Evolutionary conservation across 2,329 filamentous ascomycete genomes (phyloP), one percentile per base, ranked within the genome.

Genomic region (Nannizziopsis arthrosporioides): DNA sequence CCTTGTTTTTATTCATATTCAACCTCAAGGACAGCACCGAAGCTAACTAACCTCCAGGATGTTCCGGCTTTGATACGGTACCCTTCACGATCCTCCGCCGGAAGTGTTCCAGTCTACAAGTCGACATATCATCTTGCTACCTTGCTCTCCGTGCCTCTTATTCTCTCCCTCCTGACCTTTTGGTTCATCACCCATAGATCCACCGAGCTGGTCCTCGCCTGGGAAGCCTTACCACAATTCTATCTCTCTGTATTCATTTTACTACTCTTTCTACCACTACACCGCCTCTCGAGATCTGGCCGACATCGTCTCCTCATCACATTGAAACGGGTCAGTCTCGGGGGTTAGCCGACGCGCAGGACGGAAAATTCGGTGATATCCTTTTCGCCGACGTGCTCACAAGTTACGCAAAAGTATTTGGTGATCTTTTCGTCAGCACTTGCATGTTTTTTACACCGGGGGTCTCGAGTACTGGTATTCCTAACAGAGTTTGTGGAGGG

Each of bases 311-410:
- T 94, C 38, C 76, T 93, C 41, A 68, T 77, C 9, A 90, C 81
- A 0, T 70, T 96, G 39, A 80, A 80, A 52, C 82, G 92, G 49
- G 80, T 96, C 52, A 79, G 78, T 57, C 70, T 95, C 38, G 92
- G 92, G 18, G 89, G 90, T 0, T 98, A 18, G 90, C 92, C 11
- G 82, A 90, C 65, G 73, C 85, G 0, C 78, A 85, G 56, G 85
- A 95, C 65, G 88, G 90, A 47, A 94, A 94, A 62, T 96, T 96
- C 59, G 90, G 87, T 48, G 92, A 98, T 62, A 84, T 96, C 45
- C 70, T 98, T 50, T 78, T 98, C 14, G 89, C 92, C 31, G 92
- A 98, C 74, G 90, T 88, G 48, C 69, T 96, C 57, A 98, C 92
- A 37, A 93, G 85, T 59, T 98, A 96, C 64, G 83, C 90, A 53